These are phyloP conservation scores for Chalciporus piperatus DNA, from an alignment of 768 basidiomycete species.

Conservation along the genomic window DNA sequence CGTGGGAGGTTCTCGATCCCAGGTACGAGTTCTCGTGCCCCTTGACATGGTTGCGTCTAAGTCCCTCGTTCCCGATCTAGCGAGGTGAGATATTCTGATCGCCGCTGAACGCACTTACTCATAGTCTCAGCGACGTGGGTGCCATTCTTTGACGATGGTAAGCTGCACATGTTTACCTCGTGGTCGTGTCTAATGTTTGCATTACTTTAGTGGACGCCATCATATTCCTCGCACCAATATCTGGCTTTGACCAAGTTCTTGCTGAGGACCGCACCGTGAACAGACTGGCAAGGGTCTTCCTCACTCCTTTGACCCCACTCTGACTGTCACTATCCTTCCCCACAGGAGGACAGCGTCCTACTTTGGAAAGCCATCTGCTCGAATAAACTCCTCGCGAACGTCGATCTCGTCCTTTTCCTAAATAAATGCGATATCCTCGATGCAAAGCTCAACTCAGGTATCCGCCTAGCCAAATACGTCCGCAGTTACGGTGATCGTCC, in stretches of 20 bases:
- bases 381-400: conserved; percentile 66
- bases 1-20: conserved; percentile 51
- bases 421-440: conserved; percentile 81
- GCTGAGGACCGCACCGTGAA: conserved; percentile 52
- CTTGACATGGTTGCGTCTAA: conserved; percentile 1
- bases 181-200: neutral
- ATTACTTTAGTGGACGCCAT: conserved; percentile 40
- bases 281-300: conserved; percentile 38
- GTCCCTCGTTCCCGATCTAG: conserved; percentile 21
- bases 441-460: conserved; percentile 61
- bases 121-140: conserved; percentile 45
- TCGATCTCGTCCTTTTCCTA: conserved; percentile 75
- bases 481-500: conserved; percentile 66
- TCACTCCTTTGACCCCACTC: neutral
- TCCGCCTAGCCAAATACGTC: conserved; percentile 64
- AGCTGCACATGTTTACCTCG: neutral
- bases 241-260: conserved; percentile 53
- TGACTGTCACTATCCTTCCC: neutral
- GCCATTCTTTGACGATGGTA: conserved; percentile 55
- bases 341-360: conserved; percentile 71
- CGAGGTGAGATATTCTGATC: conserved; percentile 27
- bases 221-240: conserved; percentile 60
- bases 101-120: conserved; percentile 7
- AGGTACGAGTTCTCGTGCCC: conserved; percentile 34
- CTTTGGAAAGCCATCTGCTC: conserved; percentile 73